A percentile compares a stretch with the other conserved stretches of the same genome.
Evolutionary conservation across 1,139 yeast species (phyloP).

Genomic region (Ogataea hybrid): DNA sequence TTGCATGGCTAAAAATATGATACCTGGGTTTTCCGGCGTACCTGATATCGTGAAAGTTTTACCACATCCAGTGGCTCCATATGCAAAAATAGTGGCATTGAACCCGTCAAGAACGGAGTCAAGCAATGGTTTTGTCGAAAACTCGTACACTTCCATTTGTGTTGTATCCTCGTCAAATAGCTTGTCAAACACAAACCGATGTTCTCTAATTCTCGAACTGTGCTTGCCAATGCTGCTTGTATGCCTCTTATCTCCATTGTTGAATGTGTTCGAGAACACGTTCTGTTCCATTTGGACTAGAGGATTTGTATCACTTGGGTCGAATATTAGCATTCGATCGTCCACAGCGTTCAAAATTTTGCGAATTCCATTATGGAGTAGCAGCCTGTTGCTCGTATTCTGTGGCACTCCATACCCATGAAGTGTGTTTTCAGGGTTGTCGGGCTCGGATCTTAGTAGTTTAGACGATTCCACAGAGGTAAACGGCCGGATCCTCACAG

Average conservation of each 20-base stretch:
- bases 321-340: constrained; percentile 85
- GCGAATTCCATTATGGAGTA: constrained; percentile 46
- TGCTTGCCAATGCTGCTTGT: constrained; percentile 28
- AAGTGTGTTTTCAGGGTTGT: constrained; percentile 3
- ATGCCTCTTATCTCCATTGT: constrained; percentile 23
- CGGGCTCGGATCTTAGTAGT: constrained; percentile 33
- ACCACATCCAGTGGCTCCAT: constrained; percentile 99
- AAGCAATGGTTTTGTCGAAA: constrained; percentile 69
- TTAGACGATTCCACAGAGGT: constrained; percentile 54
- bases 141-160: constrained; percentile 65
- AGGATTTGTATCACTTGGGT: constrained; percentile 80
- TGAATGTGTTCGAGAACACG: constrained; percentile 43
- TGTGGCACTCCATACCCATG: constrained; percentile 5
- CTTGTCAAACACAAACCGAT: constrained; percentile 77
- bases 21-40: constrained; percentile 69
- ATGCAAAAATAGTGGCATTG: constrained; percentile 92
- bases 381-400: constrained; percentile 10
- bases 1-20: constrained; percentile 74
- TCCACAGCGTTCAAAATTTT: constrained; percentile 81
- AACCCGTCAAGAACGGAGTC: constrained; percentile 79
- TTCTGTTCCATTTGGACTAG: constrained; percentile 57
- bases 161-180: constrained; percentile 64
- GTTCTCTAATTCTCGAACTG: constrained; percentile 63
- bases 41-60: constrained; percentile 92
- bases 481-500: constrained; percentile 85